Evolutionary conservation across 768 basidiomycete species (phyloP).

Genomic region (Termitomyces sp.): DNA sequence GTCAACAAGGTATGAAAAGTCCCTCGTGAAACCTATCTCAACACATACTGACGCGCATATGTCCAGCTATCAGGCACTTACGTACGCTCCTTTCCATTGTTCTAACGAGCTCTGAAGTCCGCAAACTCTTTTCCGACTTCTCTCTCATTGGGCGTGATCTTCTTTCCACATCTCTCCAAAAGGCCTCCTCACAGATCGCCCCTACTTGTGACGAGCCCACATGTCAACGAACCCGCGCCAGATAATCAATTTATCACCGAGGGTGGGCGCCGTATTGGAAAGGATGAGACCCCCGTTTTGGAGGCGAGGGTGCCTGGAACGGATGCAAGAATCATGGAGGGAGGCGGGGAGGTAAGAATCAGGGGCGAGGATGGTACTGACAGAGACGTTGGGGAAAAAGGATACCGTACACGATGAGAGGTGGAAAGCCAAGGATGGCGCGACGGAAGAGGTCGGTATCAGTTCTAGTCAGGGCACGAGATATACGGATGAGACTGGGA

Average conservation of each 20-base stretch:
- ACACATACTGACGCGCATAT: neutral
- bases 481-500: neutral
- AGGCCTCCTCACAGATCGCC: slow-evolving; percentile 65
- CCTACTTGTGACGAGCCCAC: slow-evolving; percentile 62
- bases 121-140: slow-evolving; percentile 83
- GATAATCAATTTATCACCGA: slow-evolving; percentile 61
- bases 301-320: slow-evolving; percentile 31
- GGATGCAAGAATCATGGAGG: slow-evolving; percentile 28
- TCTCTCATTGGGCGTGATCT: slow-evolving; percentile 79
- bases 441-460: neutral
- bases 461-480: neutral
- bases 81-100: slow-evolving; percentile 85
- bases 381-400: slow-evolving; percentile 20
- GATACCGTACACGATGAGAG: slow-evolving; percentile 18
- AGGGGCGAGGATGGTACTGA: slow-evolving; percentile 30
- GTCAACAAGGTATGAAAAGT: no score
- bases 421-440: slow-evolving; percentile 8
- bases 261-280: slow-evolving; percentile 28
- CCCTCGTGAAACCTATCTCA: neutral
- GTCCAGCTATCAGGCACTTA: slow-evolving; percentile 73
- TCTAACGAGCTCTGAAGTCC: slow-evolving; percentile 89
- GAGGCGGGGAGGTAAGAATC: slow-evolving; percentile 35
- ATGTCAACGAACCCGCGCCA: slow-evolving; percentile 68
- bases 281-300: slow-evolving; percentile 30
- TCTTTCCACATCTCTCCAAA: slow-evolving; percentile 67